Conservation (phyloP, 2,329 filamentous ascomycete species). For the Pseudogymnoascus sp. region DNA sequence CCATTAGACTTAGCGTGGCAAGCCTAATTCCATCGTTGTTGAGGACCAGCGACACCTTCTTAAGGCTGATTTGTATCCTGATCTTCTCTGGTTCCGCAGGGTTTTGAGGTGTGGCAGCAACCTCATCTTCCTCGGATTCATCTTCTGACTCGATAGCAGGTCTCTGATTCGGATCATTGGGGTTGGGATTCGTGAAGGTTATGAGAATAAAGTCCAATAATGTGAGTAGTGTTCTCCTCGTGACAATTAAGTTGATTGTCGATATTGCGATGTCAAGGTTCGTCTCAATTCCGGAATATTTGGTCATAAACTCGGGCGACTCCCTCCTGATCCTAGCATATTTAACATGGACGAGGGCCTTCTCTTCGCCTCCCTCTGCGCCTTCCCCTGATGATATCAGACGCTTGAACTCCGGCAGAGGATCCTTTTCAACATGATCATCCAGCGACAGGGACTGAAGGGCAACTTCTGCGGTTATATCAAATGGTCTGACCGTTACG, state of each 20-base stretch:
- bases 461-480: constrained; percentile 88
- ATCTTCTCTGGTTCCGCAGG: constrained; percentile 45
- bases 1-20: constrained; percentile 85
- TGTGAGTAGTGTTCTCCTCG: constrained; percentile 82
- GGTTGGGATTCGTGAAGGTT: constrained; percentile 68
- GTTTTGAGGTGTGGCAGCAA: constrained; percentile 26
- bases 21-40: constrained; percentile 97
- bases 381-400: constrained; percentile 79
- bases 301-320: constrained; percentile 86
- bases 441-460: constrained; percentile 82
- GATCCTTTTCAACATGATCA: constrained; percentile 84
- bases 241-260: constrained; percentile 93
- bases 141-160: constrained; percentile 28
- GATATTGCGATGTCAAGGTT: constrained; percentile 88
- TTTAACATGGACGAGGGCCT: constrained; percentile 77
- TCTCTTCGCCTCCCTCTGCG: constrained; percentile 66
- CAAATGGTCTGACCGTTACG: constrained; percentile 80
- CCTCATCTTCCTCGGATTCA: constrained; percentile 27
- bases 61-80: constrained; percentile 85
- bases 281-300: constrained; percentile 87
- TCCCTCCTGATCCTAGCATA: constrained; percentile 82
- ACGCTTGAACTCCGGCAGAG: constrained; percentile 85
- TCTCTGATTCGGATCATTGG: constrained; percentile 35
- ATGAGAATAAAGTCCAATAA: constrained; percentile 87
- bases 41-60: constrained; percentile 85